Evolutionary conservation across 768 basidiomycete species (phyloP), one percentile per base, ranked within the genome.

Genomic region (Dictyophora rubrovolvata): DNA sequence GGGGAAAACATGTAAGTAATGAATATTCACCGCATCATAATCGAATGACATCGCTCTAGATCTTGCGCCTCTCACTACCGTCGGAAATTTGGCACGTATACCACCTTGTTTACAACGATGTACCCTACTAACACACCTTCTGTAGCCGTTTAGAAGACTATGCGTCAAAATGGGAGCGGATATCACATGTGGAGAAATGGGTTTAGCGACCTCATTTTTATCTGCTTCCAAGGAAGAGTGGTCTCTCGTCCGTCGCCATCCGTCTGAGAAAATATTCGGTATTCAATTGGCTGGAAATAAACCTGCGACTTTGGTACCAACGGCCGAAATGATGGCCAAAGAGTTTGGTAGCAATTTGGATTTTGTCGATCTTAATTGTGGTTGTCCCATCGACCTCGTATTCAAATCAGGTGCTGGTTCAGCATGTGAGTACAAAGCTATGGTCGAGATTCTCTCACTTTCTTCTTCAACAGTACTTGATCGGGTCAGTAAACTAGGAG

Each of bases 101-200:
- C 48, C 55, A 61, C 33, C 28, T 54, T 12, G 28, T 22, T 18
- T 36, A 54, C 34, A 9, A 10, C 28, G 2, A 49, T 34, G 21
- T n/a, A 55, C 20, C 18, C 55, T 47, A 47, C 53, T 22, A 20
- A 42, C 48, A 36, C 57, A 42, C 49, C 48, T 36, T 57, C 56
- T 51, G 7, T 61, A 94, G 87, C 96, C 96, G 1, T 99, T 98
- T 77, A 84, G 96, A 17, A 81, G 94, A 11, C 73, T 98, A 7
- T 96, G 93, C 65, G 85, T 89, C 9, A 75, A 81, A 22, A 84
- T 87, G 60, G 95, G 95, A 14, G 92, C 88, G 1, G 93, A 95
- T 63, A 96, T 98, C 65, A 95, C 93, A 2, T 93, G 91, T 63
- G 92, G 93, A 22, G 95, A 97, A 72, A 97, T 97, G 95, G 93